Evolutionary conservation across 2,329 filamentous ascomycete genomes (phyloP), one percentile per base, ranked within the genome.

Genomic region (Fusarium buharicum): DNA sequence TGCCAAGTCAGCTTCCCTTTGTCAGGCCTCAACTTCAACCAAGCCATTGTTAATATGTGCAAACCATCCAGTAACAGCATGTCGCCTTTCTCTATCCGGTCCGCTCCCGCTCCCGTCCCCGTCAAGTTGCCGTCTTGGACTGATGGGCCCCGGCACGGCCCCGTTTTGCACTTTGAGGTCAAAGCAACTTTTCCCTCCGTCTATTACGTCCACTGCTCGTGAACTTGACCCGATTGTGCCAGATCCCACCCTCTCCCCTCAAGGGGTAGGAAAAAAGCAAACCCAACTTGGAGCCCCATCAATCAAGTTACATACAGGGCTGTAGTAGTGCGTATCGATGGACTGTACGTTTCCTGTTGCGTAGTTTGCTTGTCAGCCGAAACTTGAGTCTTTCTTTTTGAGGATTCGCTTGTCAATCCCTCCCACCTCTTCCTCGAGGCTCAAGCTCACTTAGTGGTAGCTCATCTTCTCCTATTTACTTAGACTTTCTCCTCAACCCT

Each of bases 231-330:
- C 68, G 55, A 43, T 67, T 70, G 68, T 63, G 64, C 59, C 52
- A 69, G 56, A 70, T 69, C 57, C 66, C 64, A 70, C 68, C 50
- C 67, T 54, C 62, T 61, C 40, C 49, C 40, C 57, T 57, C 62
- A 59, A 69, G 64, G 68, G 62, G 66, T 13, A 52, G 46, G 51
- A 13, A 69, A 70, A 70, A 70, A 70, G 66, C 67, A 69, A 70
- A 50, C 57, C 50, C 41, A 47, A 61, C 47, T 44, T 36, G 44
- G 50, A 70, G 55, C 52, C 68, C 59, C 51, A 50, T 67, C 55
- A 67, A 59, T 59, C 50, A 55, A 58, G 46, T 58, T 60, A 27
- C 64, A 57, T 64, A 31, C 30, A 57, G 62, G 52, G 60, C 59
- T 56, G 49, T 34, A 44, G 38, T 55, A 55, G 43, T 49, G 41